Base-by-base conservation (phyloP, 768 basidiomycete genomes). In the Russula sp. region DNA sequence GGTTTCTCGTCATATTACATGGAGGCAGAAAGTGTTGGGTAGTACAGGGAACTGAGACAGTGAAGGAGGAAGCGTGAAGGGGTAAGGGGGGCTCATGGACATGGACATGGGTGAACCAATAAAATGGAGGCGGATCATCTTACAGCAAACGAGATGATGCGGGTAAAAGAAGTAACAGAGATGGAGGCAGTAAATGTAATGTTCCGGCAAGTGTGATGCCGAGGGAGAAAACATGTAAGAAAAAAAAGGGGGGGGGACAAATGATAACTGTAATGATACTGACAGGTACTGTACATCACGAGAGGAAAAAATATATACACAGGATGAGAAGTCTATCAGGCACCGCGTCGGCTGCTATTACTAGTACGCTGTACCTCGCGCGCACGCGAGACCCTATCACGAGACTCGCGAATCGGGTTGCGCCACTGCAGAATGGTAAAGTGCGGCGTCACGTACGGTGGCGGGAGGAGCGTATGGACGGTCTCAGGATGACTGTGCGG, bases 401-500 rank as follows among this genome's bases (percentile, higher is more conserved):
- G 84, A 27, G 86, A 83, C 71, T 89, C 89, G 68, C 81, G 78
- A 61, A 91, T 75, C 27, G 89, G 88, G 55, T 80, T 83, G 55
- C 85, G 79, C 72, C 84, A 79, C 18, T 80, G 76, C 37, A 89
- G 75, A 52, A 88, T 81, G 20, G 87, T 87, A 72, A 90, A 76
- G 62, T 91, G 89, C 61, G 85, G 82, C 67, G 77, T 81, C 64
- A 88, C 72, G 70, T 89, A 90, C 47, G 88, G 88, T 3, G 82
- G 80, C 0, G 89, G 89, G 27, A 91, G 78, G 18, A 90, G 77
- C 0, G 87, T 82, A 70, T 91, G 89, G 9, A 87, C 82, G 31
- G 74, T 76, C 70, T 89, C 86, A 20, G 83, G 74, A 59, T 83
- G 77, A 27, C 75, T 75, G 53, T 79, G 77, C 18, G 82, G 78